A percentile compares a stretch with the other conserved stretches of the same genome.
Evolutionary conservation across 176 grass and related monocot species (phyloP).

Genomic region (Oryza rufipogon): DNA sequence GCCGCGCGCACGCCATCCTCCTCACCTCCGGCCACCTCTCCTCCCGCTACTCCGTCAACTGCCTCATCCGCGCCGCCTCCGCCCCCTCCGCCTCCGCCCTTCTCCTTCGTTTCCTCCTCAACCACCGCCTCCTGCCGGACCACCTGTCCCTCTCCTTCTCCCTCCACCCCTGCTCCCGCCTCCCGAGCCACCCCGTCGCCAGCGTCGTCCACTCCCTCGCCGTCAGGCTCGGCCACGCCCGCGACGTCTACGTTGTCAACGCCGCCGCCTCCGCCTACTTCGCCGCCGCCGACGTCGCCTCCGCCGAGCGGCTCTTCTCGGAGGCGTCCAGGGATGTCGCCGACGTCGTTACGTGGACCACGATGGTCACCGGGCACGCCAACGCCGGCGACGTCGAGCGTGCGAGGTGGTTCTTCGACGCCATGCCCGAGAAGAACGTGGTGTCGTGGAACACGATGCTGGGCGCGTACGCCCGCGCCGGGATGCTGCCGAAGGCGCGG

Average conservation of each 20-base stretch:
- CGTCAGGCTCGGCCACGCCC: conserved; percentile 45
- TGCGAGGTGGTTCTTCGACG: conserved; percentile 47
- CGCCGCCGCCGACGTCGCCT: conserved; percentile 43
- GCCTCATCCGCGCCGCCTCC: conserved; percentile 32
- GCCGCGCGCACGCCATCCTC: conserved; percentile 38
- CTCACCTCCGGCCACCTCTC: conserved; percentile 50
- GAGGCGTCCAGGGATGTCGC: conserved; percentile 31
- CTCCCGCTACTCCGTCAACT: conserved; percentile 34
- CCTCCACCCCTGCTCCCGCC: conserved; percentile 44
- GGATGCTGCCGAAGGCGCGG: conserved; percentile 41
- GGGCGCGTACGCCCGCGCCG: conserved; percentile 23
- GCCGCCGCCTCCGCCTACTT: conserved; percentile 52
- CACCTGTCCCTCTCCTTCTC: conserved; percentile 58
- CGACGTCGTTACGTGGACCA: conserved; percentile 63
- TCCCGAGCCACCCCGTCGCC: conserved; percentile 24
- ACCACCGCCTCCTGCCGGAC: conserved; percentile 37
- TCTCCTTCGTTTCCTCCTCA: conserved; percentile 39
- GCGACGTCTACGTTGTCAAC: conserved; percentile 40
- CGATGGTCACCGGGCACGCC: conserved; percentile 51
- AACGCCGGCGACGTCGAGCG: conserved; percentile 17
- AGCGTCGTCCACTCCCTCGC: conserved; percentile 47
- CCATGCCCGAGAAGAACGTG: conserved; percentile 50
- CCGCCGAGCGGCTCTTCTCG: conserved; percentile 55
- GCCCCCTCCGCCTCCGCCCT: conserved; percentile 32
- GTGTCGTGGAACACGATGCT: conserved; percentile 56